Percentiles rank a stretch among this genome's conserved stretches.
Evolutionary conservation across 805 yeast species (phyloP).

Genomic region (Lipomyces sp.): DNA sequence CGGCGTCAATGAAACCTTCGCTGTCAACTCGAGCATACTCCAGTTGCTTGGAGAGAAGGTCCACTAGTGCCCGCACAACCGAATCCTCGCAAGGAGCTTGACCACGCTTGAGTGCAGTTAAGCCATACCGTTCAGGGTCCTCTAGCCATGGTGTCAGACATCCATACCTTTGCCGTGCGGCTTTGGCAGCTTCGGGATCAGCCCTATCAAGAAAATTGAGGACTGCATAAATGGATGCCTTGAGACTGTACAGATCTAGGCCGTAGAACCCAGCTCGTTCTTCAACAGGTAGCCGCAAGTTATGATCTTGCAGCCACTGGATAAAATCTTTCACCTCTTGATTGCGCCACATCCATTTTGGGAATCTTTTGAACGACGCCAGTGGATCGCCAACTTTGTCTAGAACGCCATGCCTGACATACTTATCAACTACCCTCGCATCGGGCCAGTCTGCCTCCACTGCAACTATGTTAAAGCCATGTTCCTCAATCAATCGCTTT

Average conservation of each 20-base stretch:
- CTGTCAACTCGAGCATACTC: conserved; percentile 9
- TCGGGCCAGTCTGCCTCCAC: conserved; percentile 16
- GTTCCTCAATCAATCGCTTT: conserved; percentile 3
- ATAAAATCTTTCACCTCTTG: conserved; percentile 11
- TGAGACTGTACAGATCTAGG: conserved; percentile 12
- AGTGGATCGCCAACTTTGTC: conserved; percentile 6
- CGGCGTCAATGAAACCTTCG: conserved; percentile 6
- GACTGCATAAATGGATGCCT: conserved; percentile 5
- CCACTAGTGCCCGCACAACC: conserved; percentile 1
- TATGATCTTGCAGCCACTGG: conserved; percentile 10
- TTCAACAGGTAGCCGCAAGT: not conserved
- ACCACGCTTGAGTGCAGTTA: conserved; percentile 5
- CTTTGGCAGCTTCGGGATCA: conserved; percentile 4
- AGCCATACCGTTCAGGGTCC: conserved; percentile 4
- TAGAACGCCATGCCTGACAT: not conserved
- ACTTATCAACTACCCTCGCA: conserved; percentile 6
- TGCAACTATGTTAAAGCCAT: conserved; percentile 6
- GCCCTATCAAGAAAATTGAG: conserved; percentile 1
- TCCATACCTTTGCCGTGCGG: conserved; percentile 7
- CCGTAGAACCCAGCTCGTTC: conserved; percentile 13
- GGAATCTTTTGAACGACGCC: conserved; percentile 6
- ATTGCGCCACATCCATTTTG: conserved; percentile 9
- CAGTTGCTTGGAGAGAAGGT: conserved; percentile 3
- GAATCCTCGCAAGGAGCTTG: conserved; percentile 6
- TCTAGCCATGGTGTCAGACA: conserved; percentile 8